These are phyloP conservation scores for Dryas integrifolia DNA, from an alignment of 331 rosid species.

Conservation along the genomic window DNA sequence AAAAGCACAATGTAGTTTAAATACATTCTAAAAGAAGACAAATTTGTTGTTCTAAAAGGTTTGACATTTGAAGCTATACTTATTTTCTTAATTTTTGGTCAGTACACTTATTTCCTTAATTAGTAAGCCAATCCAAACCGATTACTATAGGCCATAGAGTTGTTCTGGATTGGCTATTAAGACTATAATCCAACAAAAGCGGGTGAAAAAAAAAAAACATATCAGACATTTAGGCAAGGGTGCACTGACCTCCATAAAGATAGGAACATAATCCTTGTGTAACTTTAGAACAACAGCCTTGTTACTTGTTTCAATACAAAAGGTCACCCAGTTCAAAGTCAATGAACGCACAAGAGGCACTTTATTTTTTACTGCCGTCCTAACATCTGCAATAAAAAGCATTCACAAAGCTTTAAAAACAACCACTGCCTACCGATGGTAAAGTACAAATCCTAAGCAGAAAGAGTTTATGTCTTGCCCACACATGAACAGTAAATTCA, in stretches of 20 bases:
- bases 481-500: neutral
- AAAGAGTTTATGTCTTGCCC: neutral
- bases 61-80: neutral
- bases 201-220: slow-evolving; percentile 1
- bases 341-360: slow-evolving; percentile 95
- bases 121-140: neutral
- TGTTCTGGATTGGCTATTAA: neutral
- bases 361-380: slow-evolving; percentile 80
- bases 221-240: slow-evolving; percentile 1
- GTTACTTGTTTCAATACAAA: slow-evolving; percentile 87
- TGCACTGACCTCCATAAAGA: slow-evolving; percentile 92
- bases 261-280: slow-evolving; percentile 94
- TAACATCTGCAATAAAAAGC: slow-evolving; percentile 63
- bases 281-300: slow-evolving; percentile 66
- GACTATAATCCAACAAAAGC: neutral
- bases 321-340: slow-evolving; percentile 84
- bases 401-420: slow-evolving; percentile 20
- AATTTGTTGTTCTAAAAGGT: neutral
- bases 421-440: slow-evolving; percentile 15
- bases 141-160: neutral
- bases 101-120: no score
- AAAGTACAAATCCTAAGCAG: neutral
- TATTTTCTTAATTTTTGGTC: neutral
- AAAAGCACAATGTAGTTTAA: neutral
- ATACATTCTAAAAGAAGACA: neutral